phyloP scores from a whole-genome alignment of 306 rosid genomes.

The Rosa lucieae region DNA sequence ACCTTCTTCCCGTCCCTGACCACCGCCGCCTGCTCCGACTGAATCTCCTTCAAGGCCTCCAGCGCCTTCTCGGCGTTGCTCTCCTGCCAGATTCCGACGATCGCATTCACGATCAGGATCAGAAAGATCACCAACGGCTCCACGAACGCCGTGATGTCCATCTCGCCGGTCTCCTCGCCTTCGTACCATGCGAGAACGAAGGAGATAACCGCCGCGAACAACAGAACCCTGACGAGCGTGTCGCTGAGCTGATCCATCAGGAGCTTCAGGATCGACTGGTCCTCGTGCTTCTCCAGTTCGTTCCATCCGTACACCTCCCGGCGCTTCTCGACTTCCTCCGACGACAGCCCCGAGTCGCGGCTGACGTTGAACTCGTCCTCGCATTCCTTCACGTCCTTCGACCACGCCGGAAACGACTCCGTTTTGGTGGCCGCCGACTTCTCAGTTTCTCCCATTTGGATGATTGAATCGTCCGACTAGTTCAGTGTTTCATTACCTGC shows the following conservation, averaged over 20 bases:
- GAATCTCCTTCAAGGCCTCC: slow-evolving; percentile 89
- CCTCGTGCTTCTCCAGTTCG: slow-evolving; percentile 82
- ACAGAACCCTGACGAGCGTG: slow-evolving; percentile 74
- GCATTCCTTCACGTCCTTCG: slow-evolving; percentile 60
- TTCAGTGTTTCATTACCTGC: no score
- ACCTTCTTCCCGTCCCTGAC: slow-evolving; percentile 43
- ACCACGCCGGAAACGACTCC: slow-evolving; percentile 60
- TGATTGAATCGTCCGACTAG: not conserved
- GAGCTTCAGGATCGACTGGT: slow-evolving; percentile 55
- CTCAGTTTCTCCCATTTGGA: not conserved
- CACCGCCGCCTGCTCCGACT: slow-evolving; percentile 71
- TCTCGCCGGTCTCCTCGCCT: slow-evolving; percentile 50
- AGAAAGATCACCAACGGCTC: slow-evolving; percentile 38
- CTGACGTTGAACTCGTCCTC: slow-evolving; percentile 55
- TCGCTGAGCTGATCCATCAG: slow-evolving; percentile 77
- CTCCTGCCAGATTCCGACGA: slow-evolving; percentile 92
- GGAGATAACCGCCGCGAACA: slow-evolving; percentile 75
- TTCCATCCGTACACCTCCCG: slow-evolving; percentile 52
- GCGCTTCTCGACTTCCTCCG: slow-evolving; percentile 48
- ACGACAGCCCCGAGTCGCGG: slow-evolving; percentile 41
- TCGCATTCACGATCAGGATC: slow-evolving; percentile 46
- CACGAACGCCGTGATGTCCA: slow-evolving; percentile 36
- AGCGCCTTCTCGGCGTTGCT: slow-evolving; percentile 90
- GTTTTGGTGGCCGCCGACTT: slow-evolving; percentile 20
- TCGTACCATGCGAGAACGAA: slow-evolving; percentile 82